Evolutionary conservation across 208 protist genomes (phyloP), one percentile per base, ranked within the genome.

Genomic region (Crithidia brevicula): DNA sequence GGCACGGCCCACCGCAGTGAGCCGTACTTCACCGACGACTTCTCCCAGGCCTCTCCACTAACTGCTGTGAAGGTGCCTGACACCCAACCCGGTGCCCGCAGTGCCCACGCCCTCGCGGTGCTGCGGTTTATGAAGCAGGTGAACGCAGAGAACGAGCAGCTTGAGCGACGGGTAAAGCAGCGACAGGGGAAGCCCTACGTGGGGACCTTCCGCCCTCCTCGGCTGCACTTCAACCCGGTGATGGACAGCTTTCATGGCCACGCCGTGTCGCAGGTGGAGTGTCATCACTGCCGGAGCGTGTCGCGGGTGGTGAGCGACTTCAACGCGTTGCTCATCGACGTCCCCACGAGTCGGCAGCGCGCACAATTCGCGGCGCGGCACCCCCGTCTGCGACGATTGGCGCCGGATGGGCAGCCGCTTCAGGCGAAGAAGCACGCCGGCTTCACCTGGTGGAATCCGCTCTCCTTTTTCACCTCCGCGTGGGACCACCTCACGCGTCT

Each of bases 171-270:
- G 11, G 74, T 58, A 31, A 72, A 74, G 54, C 57, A 77, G 66
- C 74, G 84, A 25, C 70, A 69, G 22, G 62, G 72, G 16, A 74
- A 63, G 53, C 33, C 70, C 13, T 57, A 82, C 75, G 51, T 62
- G 18, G 74, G 69, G 60, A 43, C 50, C 23, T 89, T 92, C 63
- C 34, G 20, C n/a, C 70, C 77, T 0, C 81, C 82, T 33, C 82
- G 79, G 27, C 46, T 95, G 25, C 79, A 85, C 59, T 82, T 68
- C 66, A 94, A 91, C 72, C 76, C 77, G 15, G 74, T 85, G 10
- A 88, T 88, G 22, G 89, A 95, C 74, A 36, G 73, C 65, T 96
- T 97, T 75, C 88, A 73, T n/a, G 93, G 93, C 13, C 83, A 92
- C 51, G 66, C 77, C 46, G 34, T 93, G 30, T 91, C 84, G 47